Base-by-base conservation (phyloP, 257 asterid genomes). In the Ilex aquifolium region DNA sequence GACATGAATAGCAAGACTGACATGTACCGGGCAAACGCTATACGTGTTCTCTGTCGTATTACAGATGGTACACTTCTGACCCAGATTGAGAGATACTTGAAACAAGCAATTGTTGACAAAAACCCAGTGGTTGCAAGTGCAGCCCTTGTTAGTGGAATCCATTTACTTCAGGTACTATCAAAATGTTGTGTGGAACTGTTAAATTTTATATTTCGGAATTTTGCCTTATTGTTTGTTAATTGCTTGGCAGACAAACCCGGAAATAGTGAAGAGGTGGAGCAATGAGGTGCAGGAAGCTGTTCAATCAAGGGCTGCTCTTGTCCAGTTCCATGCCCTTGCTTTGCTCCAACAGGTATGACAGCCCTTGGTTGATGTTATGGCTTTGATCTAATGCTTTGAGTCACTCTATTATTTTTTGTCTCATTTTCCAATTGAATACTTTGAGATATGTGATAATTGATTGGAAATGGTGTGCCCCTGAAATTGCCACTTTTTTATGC, bases 221-320 rank as follows among this genome's bases (percentile, higher is more conserved):
- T 53, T 16, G 0, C 0, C 55, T 55, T 30, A 17, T 51, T 58
- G 12, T 32, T 40, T n/a, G 2, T 13, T 36, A 55, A 32, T 55
- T 63, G 58, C 31, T 57, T 66, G 50, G 60, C 88, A 91, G 97
- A 83, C 96, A 70, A 88, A 75, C 62, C 96, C 96, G 13, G 96
- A 91, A 72, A 88, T 91, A 62, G 97, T 91, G 66, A 91, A 86
- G 67, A 88, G 97, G 76, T 91, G 97, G 97, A 91, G 96, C 78
- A 91, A 91, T 69, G 97, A 91, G 79, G 97, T 91, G 52, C 97
- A 91, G 71, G 97, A 91, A 80, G 97, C 97, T 57, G 91, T 91
- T 62, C 97, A 91, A 62, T 88, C 97, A 54, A 77, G 95, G 66
- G 93, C 95, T 80, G 96, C 97, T 46, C 91, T 91, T 69, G 97